Base-by-base conservation (phyloP, 805 yeast genomes). In the Saccharomyces eubayanus region DNA sequence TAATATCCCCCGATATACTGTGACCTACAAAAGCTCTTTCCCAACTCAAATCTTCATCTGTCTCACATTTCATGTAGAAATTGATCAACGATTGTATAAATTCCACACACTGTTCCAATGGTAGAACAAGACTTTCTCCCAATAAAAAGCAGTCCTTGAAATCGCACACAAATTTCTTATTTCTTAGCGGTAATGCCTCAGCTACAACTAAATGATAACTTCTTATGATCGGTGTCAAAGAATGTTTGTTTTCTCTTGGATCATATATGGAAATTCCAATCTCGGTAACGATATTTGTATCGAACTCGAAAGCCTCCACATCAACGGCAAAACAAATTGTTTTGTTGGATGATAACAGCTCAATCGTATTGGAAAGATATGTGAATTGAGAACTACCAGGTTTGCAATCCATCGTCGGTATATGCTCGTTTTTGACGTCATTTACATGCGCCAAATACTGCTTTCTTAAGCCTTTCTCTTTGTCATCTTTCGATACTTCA, bases 251-350 rank as follows among this genome's bases (percentile, higher is more conserved):
- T 43, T 66, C 70, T 24, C 77, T 61, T 3, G 85, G 85, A 57
- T 81, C 84, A 61, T 74, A 80, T 2, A 82, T 75, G 5, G 82
- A 68, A 2, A 82, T 69, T 1, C 86, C 86, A 50, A 82, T 73
- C 59, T 82, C 86, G 0, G 84, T 81, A 3, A 82, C 70, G 6
- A 65, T 53, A n/a, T 69, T 57, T 10, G 66, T 66, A 56, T 76
- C 64, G 28, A 62, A 57, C 59, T 82, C 86, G 70, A 66, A 80
- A 0, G 85, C 84, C 62, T 82, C 87, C 0, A 80, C 69, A 63
- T 82, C 86, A 40, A 82, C 63, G 6, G 77, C 70, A 46, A 81
- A 68, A 20, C 77, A 68, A 2, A 72, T 68, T 4, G 69, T 59
- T 31, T 57, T 60, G 45, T 60, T 62, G 4, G 57, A 28, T 28